phyloP scores from a whole-genome alignment of 345 rosid genomes.

The Gossypium ekmanianum region DNA sequence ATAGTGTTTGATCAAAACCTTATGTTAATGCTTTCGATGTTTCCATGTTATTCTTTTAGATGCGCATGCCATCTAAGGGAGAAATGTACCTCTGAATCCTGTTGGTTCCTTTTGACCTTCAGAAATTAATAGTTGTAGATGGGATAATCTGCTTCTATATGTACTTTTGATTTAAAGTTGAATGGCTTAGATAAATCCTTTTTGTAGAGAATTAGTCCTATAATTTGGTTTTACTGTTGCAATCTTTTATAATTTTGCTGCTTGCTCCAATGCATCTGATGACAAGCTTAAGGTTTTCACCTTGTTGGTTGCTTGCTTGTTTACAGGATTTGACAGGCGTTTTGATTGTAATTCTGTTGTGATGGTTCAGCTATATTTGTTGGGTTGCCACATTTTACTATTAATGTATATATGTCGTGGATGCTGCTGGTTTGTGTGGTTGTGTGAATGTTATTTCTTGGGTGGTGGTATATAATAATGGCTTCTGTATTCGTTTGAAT shows the following conservation, averaged over 20 bases:
- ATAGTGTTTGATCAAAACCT: conserved; percentile 26
- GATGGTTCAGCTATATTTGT: too few relatives aligned
- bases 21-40: conserved; percentile 28
- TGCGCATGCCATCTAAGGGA: conserved; percentile 16
- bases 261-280: background rate
- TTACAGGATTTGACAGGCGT: too few relatives aligned
- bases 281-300: background rate
- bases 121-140: conserved; percentile 33
- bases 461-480: too few relatives aligned
- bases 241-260: background rate
- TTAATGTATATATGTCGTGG: too few relatives aligned
- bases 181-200: conserved; percentile 34
- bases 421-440: too few relatives aligned
- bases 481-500: too few relatives aligned
- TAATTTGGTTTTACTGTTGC: too few relatives aligned
- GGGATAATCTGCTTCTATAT: conserved; percentile 37
- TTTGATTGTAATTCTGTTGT: too few relatives aligned
- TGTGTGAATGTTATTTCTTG: too few relatives aligned
- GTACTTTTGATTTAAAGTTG: conserved; percentile 23
- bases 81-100: conserved; percentile 30
- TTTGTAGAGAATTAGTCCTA: conserved; percentile 25
- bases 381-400: too few relatives aligned
- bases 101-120: conserved; percentile 23
- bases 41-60: conserved; percentile 30
- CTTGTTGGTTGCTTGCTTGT: too few relatives aligned